phyloP scores from a whole-genome alignment of 345 rosid species.

The Brassica cretica region DNA sequence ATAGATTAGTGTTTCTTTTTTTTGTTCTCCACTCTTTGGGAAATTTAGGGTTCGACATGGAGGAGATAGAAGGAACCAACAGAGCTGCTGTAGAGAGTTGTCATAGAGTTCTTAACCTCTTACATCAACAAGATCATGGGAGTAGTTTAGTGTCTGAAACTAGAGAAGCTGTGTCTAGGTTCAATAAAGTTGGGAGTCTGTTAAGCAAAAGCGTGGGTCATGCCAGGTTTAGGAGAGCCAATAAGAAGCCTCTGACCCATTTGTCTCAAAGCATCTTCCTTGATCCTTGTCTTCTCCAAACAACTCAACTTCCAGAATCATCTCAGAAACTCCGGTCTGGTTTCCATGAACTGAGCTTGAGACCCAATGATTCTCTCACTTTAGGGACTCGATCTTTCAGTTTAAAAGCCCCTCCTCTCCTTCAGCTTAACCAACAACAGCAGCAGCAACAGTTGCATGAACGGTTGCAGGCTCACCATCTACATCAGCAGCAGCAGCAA shows the following conservation, averaged over 20 bases:
- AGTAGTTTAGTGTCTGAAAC: constrained; percentile 68
- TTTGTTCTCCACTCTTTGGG: constrained; percentile 1
- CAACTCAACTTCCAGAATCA: constrained; percentile 35
- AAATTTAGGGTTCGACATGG: constrained; percentile 58
- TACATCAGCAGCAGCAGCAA: constrained; percentile 52
- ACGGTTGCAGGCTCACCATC: constrained; percentile 53
- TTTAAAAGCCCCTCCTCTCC: constrained; percentile 52
- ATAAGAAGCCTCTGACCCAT: constrained; percentile 48
- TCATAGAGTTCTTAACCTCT: constrained; percentile 67
- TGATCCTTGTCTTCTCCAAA: constrained; percentile 40
- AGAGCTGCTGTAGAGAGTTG: constrained; percentile 85
- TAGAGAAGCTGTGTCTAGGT: constrained; percentile 82
- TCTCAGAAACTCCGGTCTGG: constrained; percentile 48
- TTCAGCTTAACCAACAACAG: constrained; percentile 56
- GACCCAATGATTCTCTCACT: constrained; percentile 51
- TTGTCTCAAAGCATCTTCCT: constrained; percentile 57
- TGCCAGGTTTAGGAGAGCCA: constrained; percentile 88
- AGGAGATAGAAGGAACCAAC: constrained; percentile 84
- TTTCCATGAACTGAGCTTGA: constrained; percentile 55
- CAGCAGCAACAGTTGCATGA: constrained; percentile 63
- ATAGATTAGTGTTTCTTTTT: constrained; percentile 1
- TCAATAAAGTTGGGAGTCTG: constrained; percentile 80
- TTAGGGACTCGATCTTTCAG: constrained; percentile 55
- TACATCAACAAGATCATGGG: constrained; percentile 62
- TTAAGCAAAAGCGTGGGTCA: constrained; percentile 75